Base-by-base conservation (phyloP, 495 filamentous ascomycete genomes). In the Jackrogersella multiformis region DNA sequence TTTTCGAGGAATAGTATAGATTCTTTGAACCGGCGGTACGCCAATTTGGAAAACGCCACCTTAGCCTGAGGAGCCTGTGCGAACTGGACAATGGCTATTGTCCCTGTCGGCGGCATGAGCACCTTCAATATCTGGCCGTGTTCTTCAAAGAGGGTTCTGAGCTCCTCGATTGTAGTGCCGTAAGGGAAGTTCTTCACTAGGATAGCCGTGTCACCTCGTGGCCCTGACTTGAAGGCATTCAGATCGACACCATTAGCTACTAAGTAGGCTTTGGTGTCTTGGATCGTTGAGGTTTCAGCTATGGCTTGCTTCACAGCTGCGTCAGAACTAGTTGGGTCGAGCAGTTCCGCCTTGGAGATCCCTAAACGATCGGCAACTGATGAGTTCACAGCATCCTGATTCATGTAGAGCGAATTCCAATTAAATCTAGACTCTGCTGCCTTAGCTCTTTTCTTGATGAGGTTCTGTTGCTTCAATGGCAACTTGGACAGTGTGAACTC, bases 401-500 rank as follows among this genome's bases (percentile, higher is more conserved):
- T 97, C 93, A 99, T 95, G 76, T 95, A 98, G 42, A 99, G 81
- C 13, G 93, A 93, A 80, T 98, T 99, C 96, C 95, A 99, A 74
- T 91, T 97, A 77, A 97, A 97, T 8, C 86, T 86, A 6, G 84
- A 88, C 5, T 88, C 88, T 12, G 91, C 84, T 23, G 93, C 90
- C 56, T 91, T 87, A 36, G 87, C 81, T 76, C 90, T 96, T 62
- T 89, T 89, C 78, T 90, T 93, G 42, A 98, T 88, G 65, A 94
- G 84, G 65, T 90, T 92, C 76, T 97, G 95, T 72, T 97, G 96
- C 74, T 97, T 97, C 56, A 97, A 81, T 18, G 95, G 95, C 56
- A 99, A 77, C 74, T 96, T 92, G 0, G 93, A 90, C 34, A 98
- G 79, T 44, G 88, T 89, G 71, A 90, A 93, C 59, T 97, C 95